A percentile compares a stretch with the other conserved stretches of the same genome.
Conservation (phyloP, 2,329 filamentous ascomycete genomes). For the Neonectria sp. region DNA sequence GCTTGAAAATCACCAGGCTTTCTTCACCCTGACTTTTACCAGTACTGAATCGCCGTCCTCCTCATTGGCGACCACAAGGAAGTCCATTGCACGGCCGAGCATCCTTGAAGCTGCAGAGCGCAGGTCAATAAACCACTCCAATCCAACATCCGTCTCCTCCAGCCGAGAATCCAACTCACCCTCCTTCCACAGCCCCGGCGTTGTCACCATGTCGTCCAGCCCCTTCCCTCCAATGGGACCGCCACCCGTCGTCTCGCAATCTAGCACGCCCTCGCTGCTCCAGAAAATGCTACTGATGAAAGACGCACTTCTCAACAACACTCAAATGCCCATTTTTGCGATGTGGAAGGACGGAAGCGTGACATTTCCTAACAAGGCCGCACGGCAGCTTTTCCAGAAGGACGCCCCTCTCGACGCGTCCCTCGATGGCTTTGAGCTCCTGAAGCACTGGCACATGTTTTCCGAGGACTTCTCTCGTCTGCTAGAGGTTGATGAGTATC, state of each 20-base stretch:
- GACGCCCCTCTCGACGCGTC: constrained; percentile 57
- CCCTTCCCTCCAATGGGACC: constrained; percentile 79
- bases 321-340: constrained; percentile 80
- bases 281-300: constrained; percentile 84
- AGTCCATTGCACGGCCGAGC: constrained; percentile 56
- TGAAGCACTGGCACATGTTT: constrained; percentile 74
- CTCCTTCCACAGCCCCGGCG: constrained; percentile 66
- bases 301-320: constrained; percentile 82
- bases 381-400: constrained; percentile 65
- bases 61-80: constrained; percentile 52
- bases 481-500: constrained; percentile 73
- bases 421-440: constrained; percentile 68
- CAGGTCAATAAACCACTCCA: constrained; percentile 60
- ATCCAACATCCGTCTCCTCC: constrained; percentile 63
- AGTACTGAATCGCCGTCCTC: constrained; percentile 63
- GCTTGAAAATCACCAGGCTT: constrained; percentile 75
- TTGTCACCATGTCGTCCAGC: constrained; percentile 67
- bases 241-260: constrained; percentile 68
- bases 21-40: constrained; percentile 84
- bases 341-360: constrained; percentile 88
- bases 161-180: constrained; percentile 64
- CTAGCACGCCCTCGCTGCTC: constrained; percentile 74
- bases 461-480: constrained; percentile 75
- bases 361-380: constrained; percentile 80
- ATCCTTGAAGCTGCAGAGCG: constrained; percentile 63